phyloP scores from a whole-genome alignment of 2,329 filamentous ascomycete species.

The Xylaria sp. region DNA sequence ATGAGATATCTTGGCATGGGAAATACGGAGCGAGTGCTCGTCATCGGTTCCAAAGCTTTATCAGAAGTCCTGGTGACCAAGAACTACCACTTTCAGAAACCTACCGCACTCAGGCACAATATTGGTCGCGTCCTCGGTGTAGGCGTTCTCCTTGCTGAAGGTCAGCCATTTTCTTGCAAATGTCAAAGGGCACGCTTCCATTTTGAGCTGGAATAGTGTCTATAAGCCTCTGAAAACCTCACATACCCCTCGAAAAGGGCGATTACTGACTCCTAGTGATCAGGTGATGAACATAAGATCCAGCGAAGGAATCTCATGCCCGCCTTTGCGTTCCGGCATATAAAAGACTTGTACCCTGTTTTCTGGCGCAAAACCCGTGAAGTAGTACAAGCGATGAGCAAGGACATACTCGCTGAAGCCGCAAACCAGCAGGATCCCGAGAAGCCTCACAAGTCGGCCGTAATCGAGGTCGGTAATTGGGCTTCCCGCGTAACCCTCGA shows the following conservation, averaged over 20 bases:
- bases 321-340: constrained; percentile 84
- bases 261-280: no score
- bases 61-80: constrained; percentile 75
- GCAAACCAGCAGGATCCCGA: constrained; percentile 40
- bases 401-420: constrained; percentile 56
- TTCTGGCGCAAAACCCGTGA: constrained; percentile 84
- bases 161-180: no score
- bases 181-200: no score
- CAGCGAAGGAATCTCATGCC: constrained; percentile 83
- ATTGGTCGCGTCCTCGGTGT: constrained; percentile 74
- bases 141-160: constrained; percentile 82
- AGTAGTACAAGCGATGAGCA: constrained; percentile 70
- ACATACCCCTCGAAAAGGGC: no score
- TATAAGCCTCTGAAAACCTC: no score
- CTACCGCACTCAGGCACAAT: constrained; percentile 60
- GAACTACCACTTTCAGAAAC: constrained; percentile 77
- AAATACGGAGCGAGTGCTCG: constrained; percentile 48
- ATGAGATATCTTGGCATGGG: constrained; percentile 68
- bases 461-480: constrained; percentile 70
- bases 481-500: constrained; percentile 75
- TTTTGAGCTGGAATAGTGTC: no score
- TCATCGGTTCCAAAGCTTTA: constrained; percentile 71
- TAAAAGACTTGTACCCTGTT: constrained; percentile 84
- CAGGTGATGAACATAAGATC: constrained; percentile 82
- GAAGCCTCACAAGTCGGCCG: constrained; percentile 51